Evolutionary conservation across 345 rosid genomes (phyloP), one percentile per base, ranked within the genome.

Genomic region (Capsella bursapastoris): DNA sequence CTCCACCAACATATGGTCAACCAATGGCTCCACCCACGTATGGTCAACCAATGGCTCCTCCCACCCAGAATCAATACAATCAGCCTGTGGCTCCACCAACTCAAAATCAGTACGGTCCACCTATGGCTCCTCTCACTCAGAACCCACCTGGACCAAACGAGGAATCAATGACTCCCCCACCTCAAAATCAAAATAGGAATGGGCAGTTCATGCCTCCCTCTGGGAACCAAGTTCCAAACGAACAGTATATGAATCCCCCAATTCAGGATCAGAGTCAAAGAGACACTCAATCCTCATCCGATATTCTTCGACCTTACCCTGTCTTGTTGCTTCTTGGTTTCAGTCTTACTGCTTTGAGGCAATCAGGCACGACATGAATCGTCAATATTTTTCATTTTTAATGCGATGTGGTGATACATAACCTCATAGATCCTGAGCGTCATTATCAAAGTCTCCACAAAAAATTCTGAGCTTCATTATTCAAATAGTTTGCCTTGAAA

Each of bases 221-320:
- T 25, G 51, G 9, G 68, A 66, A 72, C 18, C 69, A 66, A 73
- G 78, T 73, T 58, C 77, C 82, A 35, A 49, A 66, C 53, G 64
- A 28, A 16, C 73, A 78, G 77, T 66, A 28, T 66, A 66, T 66
- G 10, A 53, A 66, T 72, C 78, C 74, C 22, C 78, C 77, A 25
- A 11, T 41, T 12, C 34, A 71, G 41, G 72, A 77, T 50, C 73
- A 56, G 70, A 71, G 77, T 61, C 68, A 78, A 37, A 37, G 70
- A 63, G 78, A 52, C 64, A 81, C 80, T 27, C 73, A 38, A 79
- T 88, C 96, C 51, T 83, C 89, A 56, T 84, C 93, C 7, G 73
- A 41, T 71, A 61, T 68, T 16, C 69, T 77, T 72, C 74, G 55
- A 8, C 89, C 86, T 13, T 62, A 72, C 40, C 81, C 80, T 25